A percentile compares a stretch with the other conserved stretches of the same genome.
phyloP scores from a whole-genome alignment of 2,329 filamentous ascomycete species.

The Epichloe sibirici region DNA sequence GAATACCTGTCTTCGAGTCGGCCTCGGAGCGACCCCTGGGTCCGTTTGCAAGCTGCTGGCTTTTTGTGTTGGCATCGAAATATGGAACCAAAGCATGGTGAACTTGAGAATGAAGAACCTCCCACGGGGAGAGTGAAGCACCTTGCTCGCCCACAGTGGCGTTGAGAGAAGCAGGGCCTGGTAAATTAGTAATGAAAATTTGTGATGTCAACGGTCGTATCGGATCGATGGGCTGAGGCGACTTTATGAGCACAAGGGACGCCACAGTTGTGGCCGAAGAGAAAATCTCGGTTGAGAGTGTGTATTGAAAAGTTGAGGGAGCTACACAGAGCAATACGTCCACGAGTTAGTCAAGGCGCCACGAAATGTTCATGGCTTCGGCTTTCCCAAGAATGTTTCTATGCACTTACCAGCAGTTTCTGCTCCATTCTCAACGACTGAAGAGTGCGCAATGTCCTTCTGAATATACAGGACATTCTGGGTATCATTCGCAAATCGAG shows the following conservation, averaged over 20 bases:
- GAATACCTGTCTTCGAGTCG: slow-evolving; percentile 87
- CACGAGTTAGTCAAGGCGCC: neutral
- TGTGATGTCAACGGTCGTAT: slow-evolving; percentile 72
- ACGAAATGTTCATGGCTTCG: too few relatives aligned
- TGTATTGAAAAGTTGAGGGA: slow-evolving; percentile 56
- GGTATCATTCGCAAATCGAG: slow-evolving; percentile 77
- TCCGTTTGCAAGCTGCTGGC: slow-evolving; percentile 53
- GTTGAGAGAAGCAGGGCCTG: slow-evolving; percentile 62
- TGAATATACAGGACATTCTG: slow-evolving; percentile 85
- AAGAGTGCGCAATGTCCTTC: slow-evolving; percentile 56
- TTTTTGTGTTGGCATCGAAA: slow-evolving; percentile 92
- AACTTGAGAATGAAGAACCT: slow-evolving; percentile 82
- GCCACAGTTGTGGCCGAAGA: slow-evolving; percentile 69
- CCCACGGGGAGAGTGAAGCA: slow-evolving; percentile 69
- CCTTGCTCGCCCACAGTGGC: slow-evolving; percentile 57
- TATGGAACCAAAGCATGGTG: slow-evolving; percentile 88
- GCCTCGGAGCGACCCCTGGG: slow-evolving; percentile 66
- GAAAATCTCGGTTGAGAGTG: slow-evolving; percentile 69
- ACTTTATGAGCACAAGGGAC: slow-evolving; percentile 82
- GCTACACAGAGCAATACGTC: slow-evolving; percentile 18
- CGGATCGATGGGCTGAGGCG: slow-evolving; percentile 76
- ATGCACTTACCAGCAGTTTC: slow-evolving; percentile 30
- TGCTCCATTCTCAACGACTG: slow-evolving; percentile 37
- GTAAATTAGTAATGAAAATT: slow-evolving; percentile 85
- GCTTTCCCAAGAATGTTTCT: neutral